Evolutionary conservation across 306 rosid species (phyloP).

Genomic region (Quercus wislizeni): DNA sequence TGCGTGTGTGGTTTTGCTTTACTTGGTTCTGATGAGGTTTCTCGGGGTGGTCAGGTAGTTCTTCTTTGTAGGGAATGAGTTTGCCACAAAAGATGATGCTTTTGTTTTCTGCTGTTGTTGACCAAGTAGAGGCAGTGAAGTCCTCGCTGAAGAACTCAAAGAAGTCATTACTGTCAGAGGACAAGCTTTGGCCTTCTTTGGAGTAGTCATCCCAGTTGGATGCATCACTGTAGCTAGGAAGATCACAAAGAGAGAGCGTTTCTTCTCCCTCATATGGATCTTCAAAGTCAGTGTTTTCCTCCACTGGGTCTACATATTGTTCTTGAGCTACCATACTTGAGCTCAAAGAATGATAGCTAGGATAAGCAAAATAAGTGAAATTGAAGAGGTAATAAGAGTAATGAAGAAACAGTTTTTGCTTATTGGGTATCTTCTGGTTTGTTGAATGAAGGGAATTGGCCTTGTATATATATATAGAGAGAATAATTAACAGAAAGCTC

Average conservation of each 20-base stretch:
- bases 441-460: not conserved
- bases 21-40: not conserved
- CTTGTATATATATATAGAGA: constrained; percentile 10
- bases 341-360: not conserved
- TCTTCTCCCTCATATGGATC: constrained; percentile 59
- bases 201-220: constrained; percentile 40
- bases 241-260: constrained; percentile 67
- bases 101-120: constrained; percentile 16
- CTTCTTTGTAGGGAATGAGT: constrained; percentile 58
- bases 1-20: not conserved
- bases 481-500: not conserved
- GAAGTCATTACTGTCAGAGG: constrained; percentile 39
- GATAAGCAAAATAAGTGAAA: not conserved
- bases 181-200: constrained; percentile 25
- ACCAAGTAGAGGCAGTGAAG: constrained; percentile 32
- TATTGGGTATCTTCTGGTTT: not conserved
- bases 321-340: constrained; percentile 36
- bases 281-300: constrained; percentile 26
- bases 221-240: constrained; percentile 51
- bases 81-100: constrained; percentile 82
- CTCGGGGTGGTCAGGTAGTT: constrained; percentile 4
- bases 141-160: constrained; percentile 77
- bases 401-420: not conserved
- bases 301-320: constrained; percentile 1
- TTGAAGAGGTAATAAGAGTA: not conserved